Conservation (phyloP, 177 flowering plant species). For the Telopea speciosissima region DNA sequence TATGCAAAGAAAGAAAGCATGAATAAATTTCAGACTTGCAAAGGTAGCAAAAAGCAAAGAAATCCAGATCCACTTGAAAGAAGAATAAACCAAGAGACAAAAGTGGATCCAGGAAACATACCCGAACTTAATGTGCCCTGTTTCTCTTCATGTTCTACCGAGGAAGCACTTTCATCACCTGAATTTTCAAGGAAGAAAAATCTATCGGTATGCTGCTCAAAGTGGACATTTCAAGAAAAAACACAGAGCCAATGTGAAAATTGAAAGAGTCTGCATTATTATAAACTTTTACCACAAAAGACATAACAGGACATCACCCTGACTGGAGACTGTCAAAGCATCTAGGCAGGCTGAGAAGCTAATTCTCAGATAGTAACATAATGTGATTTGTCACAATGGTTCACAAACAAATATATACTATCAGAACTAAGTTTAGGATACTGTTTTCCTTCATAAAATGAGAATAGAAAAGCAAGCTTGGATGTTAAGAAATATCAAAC, state of each 20-base stretch:
- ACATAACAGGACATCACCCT: background rate
- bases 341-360: background rate
- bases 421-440: background rate
- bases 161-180: slow-evolving; percentile 44
- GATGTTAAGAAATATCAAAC: no score
- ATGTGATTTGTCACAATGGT: no score
- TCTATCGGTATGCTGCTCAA: background rate
- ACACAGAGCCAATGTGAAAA: background rate
- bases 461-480: background rate
- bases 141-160: slow-evolving; percentile 31
- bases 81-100: background rate
- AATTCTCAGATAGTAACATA: background rate
- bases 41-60: background rate
- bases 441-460: background rate
- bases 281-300: background rate
- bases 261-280: background rate
- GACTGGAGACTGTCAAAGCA: background rate
- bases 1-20: no score
- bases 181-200: slow-evolving; percentile 11
- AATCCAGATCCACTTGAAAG: background rate
- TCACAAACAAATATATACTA: no score
- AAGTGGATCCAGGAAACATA: slow-evolving; percentile 7
- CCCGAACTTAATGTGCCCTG: slow-evolving; percentile 10
- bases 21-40: background rate
- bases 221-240: background rate